These are phyloP conservation scores for Nasturtium officinale DNA, from an alignment of 345 rosid genomes.

Conservation along the genomic window DNA sequence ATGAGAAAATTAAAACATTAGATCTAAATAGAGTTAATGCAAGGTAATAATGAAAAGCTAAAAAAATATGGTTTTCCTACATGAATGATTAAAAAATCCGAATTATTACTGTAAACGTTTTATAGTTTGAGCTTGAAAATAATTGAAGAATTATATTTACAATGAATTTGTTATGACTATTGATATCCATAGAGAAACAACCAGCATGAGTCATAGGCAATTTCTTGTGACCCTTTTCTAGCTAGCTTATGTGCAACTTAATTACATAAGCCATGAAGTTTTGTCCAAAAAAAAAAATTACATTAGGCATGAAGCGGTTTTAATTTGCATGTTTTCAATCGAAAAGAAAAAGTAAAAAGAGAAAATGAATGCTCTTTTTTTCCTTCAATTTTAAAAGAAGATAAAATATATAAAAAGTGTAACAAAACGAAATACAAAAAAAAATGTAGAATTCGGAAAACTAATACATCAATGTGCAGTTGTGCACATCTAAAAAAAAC, in stretches of 20 bases:
- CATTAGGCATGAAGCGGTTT: not conserved
- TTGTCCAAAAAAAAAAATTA: too few species aligned
- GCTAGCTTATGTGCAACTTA: not conserved
- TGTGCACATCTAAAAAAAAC: slow-evolving; percentile 13
- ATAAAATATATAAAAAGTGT: not conserved
- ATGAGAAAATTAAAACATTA: not conserved
- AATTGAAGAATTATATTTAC: not conserved
- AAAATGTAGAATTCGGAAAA: slow-evolving; percentile 30
- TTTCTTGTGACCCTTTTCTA: not conserved
- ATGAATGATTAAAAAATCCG: too few species aligned
- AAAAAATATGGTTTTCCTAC: not conserved
- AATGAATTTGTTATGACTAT: not conserved
- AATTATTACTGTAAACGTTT: not conserved
- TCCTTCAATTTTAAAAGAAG: not conserved
- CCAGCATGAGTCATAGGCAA: not conserved
- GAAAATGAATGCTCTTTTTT: not conserved
- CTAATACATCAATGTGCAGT: slow-evolving; percentile 30
- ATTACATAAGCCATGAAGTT: not conserved
- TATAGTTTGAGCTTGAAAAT: not conserved
- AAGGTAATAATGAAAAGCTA: not conserved
- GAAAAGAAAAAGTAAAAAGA: not conserved
- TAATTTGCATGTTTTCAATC: not conserved
- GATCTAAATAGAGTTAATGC: not conserved
- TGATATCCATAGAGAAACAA: not conserved
- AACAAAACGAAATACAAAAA: not conserved